phyloP scores from a whole-genome alignment of 148 eudicot species.

The Nepenthes mirabilis region DNA sequence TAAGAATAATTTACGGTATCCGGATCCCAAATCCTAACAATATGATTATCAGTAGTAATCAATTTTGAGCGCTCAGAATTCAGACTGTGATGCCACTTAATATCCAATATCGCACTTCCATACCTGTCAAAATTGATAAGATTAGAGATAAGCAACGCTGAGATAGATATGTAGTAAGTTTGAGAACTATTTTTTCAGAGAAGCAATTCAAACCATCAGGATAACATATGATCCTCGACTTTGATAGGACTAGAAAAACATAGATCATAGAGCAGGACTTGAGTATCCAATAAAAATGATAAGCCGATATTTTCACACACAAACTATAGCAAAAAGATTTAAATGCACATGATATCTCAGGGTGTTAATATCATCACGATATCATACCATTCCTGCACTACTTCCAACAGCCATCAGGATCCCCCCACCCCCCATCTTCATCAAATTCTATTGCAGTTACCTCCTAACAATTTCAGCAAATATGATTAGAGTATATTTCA shows the following conservation, averaged over 20 bases:
- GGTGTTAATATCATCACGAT: neutral
- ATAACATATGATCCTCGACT: slow-evolving; percentile 95
- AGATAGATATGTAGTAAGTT: neutral
- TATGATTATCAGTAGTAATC: slow-evolving; percentile 63
- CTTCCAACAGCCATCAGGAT: slow-evolving; percentile 88
- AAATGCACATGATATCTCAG: neutral
- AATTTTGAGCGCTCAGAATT: slow-evolving; percentile 59
- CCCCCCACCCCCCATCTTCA: slow-evolving; percentile 48
- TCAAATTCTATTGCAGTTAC: slow-evolving; percentile 86
- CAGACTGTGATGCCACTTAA: slow-evolving; percentile 81
- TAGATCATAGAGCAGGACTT: slow-evolving; percentile 83
- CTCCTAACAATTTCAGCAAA: slow-evolving; percentile 25
- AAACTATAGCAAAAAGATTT: neutral
- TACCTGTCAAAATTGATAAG: slow-evolving; percentile 38
- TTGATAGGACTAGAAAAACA: slow-evolving; percentile 75
- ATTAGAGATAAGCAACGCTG: slow-evolving; percentile 1
- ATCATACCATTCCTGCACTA: slow-evolving; percentile 81
- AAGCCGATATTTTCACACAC: neutral
- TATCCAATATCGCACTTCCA: slow-evolving; percentile 75
- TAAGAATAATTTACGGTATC: slow-evolving; percentile 38
- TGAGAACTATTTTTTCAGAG: neutral
- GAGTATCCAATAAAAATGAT: slow-evolving; percentile 18
- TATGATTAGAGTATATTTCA: slow-evolving; percentile 7
- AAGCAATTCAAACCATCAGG: slow-evolving; percentile 2
- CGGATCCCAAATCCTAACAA: slow-evolving; percentile 95